These are phyloP conservation scores for Pythium dissimile DNA, from an alignment of 352 stramenopile genomes.

Conservation along the genomic window DNA sequence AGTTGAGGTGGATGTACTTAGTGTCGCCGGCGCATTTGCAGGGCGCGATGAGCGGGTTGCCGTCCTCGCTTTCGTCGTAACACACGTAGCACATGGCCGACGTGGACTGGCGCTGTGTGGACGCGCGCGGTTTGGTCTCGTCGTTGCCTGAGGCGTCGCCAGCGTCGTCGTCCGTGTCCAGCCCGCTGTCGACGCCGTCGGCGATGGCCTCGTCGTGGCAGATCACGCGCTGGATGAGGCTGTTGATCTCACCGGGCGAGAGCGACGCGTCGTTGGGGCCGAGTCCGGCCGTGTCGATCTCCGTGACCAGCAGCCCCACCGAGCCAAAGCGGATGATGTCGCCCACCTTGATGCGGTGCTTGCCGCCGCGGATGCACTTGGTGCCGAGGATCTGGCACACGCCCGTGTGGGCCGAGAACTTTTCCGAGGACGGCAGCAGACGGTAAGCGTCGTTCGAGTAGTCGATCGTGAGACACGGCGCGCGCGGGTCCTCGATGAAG, in stretches of 20 bases:
- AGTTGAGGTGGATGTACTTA: slow-evolving; percentile 95
- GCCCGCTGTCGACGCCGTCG: slow-evolving; percentile 69
- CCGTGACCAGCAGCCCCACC: slow-evolving; percentile 75
- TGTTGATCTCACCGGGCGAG: slow-evolving; percentile 70
- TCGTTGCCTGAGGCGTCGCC: slow-evolving; percentile 84
- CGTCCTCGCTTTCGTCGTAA: slow-evolving; percentile 83
- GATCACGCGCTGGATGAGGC: slow-evolving; percentile 76
- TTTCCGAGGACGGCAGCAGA: slow-evolving; percentile 79
- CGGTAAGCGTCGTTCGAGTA: slow-evolving; percentile 85
- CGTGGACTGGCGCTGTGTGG: slow-evolving; percentile 66
- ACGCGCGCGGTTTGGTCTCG: slow-evolving; percentile 72
- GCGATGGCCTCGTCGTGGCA: slow-evolving; percentile 76
- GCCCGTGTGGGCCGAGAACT: slow-evolving; percentile 83
- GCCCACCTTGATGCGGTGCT: slow-evolving; percentile 76
- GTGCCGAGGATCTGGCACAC: slow-evolving; percentile 86
- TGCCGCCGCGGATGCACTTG: slow-evolving; percentile 81
- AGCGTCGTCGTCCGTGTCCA: slow-evolving; percentile 84
- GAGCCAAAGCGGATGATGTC: slow-evolving; percentile 87
- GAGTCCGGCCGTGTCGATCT: slow-evolving; percentile 74
- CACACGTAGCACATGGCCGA: slow-evolving; percentile 86
- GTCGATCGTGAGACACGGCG: slow-evolving; percentile 82
- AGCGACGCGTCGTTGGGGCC: slow-evolving; percentile 72
- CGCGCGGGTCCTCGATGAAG: slow-evolving; percentile 85
- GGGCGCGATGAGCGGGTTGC: slow-evolving; percentile 91
- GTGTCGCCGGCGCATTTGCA: slow-evolving; percentile 95